phyloP scores from a whole-genome alignment of 371 early-diverging fungal species.

The Lichtheimia ornata region DNA sequence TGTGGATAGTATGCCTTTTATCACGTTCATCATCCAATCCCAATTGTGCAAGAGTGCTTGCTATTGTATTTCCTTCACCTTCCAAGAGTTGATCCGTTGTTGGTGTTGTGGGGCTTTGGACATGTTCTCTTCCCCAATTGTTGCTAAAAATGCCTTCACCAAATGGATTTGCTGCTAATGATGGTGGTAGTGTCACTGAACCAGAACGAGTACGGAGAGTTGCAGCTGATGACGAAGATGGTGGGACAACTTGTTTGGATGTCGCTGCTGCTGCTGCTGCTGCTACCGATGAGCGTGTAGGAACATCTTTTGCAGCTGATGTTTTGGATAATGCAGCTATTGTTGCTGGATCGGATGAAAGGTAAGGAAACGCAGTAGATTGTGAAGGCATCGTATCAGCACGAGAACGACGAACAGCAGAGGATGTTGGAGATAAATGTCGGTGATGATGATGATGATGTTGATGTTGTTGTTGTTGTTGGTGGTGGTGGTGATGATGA shows the following conservation, averaged over 20 bases:
- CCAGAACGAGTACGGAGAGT: constrained; percentile 52
- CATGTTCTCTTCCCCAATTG: constrained; percentile 9
- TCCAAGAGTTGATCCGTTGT: constrained; percentile 42
- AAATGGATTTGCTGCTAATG: constrained; percentile 13
- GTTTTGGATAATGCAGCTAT: no score
- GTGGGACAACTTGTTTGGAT: neutral
- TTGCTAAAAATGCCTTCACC: constrained; percentile 25
- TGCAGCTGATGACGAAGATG: constrained; percentile 22
- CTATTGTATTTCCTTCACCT: constrained; percentile 55
- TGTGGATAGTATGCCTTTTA: constrained; percentile 14
- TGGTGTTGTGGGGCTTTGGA: constrained; percentile 35
- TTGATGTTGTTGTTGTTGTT: neutral
- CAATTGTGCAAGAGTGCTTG: constrained; percentile 69
- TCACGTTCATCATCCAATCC: constrained; percentile 62
- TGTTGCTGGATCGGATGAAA: constrained; percentile 2
- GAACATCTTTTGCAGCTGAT: no score
- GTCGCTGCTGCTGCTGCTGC: constrained; percentile 14
- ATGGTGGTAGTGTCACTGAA: constrained; percentile 34
- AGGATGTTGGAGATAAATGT: neutral
- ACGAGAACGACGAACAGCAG: constrained; percentile 11
- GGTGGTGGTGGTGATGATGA: neutral
- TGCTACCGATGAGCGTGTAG: neutral
- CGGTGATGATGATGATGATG: constrained; percentile 2
- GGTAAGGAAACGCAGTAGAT: constrained; percentile 12
- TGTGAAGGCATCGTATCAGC: constrained; percentile 26